Base-by-base conservation (phyloP, 2,329 filamentous ascomycete genomes). In the Sporothrix mexicana region DNA sequence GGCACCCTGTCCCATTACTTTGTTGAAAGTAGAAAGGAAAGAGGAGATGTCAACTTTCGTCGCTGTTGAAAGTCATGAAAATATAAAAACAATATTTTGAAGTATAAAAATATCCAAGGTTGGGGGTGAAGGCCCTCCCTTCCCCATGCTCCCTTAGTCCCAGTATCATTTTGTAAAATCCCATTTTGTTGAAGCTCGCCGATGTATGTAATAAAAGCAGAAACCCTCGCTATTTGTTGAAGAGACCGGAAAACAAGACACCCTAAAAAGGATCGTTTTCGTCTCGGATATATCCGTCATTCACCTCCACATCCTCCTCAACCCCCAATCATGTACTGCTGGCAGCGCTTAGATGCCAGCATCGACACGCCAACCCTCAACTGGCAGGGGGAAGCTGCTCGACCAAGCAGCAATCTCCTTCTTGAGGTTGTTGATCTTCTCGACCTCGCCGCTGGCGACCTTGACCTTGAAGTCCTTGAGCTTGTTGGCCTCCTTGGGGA, bases 391-490 rank as follows among this genome's bases (percentile, higher is more conserved):
- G 92, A 98, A 99, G 77, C 88, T 90, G 81, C 88, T 88, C 81
- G 93, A 93, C 95, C 95, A 99, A 67, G 85, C 85, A 64, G 93
- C 87, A 81, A 99, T 94, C 88, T 98, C 95, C 86, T 94, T 92
- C 86, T 91, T 93, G 81, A 97, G 88, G 77, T 88, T 88, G 82
- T 92, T 91, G 84, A 99, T 95, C 86, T 95, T 93, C 74, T 89
- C 84, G 67, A 97, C 87, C 80, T 92, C 88, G 76, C 94, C 95
- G 77, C 87, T 85, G 73, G 92, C 89, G 75, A 97, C 93, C 89
- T 94, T 95, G 81, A 90, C 91, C 88, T 95, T 97, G 92, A 99
- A 98, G 88, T 99, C 96, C 91, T 98, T 98, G 83, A 97, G 93
- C 91, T 97, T 98, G 91, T 98, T 99, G 80, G 93, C 94, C 84